These are phyloP conservation scores for Euphrasia arctica DNA, from an alignment of 305 asterid genomes.

Conservation along the genomic window DNA sequence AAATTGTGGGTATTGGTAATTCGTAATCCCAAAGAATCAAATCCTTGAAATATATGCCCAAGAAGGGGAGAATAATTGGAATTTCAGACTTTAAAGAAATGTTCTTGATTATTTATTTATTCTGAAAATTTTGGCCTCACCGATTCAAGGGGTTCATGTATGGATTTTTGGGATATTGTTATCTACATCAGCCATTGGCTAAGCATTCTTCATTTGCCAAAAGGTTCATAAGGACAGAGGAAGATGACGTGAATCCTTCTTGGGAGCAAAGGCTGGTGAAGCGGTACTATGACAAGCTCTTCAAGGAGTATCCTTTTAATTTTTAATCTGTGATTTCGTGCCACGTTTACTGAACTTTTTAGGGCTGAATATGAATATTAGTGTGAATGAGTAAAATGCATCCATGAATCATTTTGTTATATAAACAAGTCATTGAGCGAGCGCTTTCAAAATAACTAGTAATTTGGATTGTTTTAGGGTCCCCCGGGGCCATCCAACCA, in stretches of 20 bases:
- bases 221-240: slow-evolving; percentile 88
- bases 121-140: background rate
- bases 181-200: slow-evolving; percentile 17
- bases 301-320: slow-evolving; percentile 80
- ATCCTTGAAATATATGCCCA: slow-evolving; percentile 12
- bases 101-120: background rate
- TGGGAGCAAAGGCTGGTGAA: slow-evolving; percentile 98
- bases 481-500: too few relatives aligned
- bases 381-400: slow-evolving; percentile 18
- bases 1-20: background rate
- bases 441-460: too few relatives aligned
- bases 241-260: slow-evolving; percentile 80
- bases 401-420: background rate
- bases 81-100: background rate
- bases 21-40: background rate
- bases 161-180: background rate
- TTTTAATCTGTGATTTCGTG: slow-evolving; percentile 25
- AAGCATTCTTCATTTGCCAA: slow-evolving; percentile 22
- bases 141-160: background rate
- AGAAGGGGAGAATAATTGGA: background rate
- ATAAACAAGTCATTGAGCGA: too few relatives aligned
- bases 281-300: slow-evolving; percentile 95
- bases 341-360: slow-evolving; percentile 9
- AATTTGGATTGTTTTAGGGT: too few relatives aligned
- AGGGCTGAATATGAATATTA: slow-evolving; percentile 11